Percentiles rank a stretch among this genome's conserved stretches.
phyloP scores from a whole-genome alignment of 169 alveolate genomes.

The Pseudocohnilembus persalinus region DNA sequence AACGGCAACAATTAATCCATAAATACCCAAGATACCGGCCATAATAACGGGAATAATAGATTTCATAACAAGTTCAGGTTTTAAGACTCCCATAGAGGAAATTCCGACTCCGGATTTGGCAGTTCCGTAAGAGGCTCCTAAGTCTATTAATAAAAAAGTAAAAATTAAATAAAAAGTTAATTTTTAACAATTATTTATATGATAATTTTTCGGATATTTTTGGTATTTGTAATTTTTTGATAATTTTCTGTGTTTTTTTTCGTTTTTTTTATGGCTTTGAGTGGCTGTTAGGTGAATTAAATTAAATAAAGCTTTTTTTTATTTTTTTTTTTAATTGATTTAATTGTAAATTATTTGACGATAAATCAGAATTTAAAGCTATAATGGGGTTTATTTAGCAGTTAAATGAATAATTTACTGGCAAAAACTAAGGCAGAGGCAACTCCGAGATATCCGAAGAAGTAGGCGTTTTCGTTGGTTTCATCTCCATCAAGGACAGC shows the following conservation, averaged over 20 bases:
- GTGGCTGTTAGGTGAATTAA: too few relatives aligned
- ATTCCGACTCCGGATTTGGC: conserved; percentile 99
- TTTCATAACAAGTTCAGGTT: conserved; percentile 99
- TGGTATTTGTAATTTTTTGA: too few relatives aligned
- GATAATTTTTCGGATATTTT: background rate
- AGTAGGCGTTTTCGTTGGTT: conserved; percentile 34
- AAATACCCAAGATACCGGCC: conserved; percentile 99
- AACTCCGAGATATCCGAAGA: conserved; percentile 99
- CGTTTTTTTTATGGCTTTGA: too few relatives aligned
- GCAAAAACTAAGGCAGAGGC: conserved; percentile 97
- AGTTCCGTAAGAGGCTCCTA: conserved; percentile 99
- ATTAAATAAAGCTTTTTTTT: too few relatives aligned
- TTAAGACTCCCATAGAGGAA: conserved; percentile 98
- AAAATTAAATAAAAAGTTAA: too few relatives aligned
- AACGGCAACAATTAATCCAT: conserved; percentile 96
- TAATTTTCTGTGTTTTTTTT: too few relatives aligned
- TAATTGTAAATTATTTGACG: too few relatives aligned
- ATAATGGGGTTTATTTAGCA: background rate
- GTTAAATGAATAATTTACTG: conserved; percentile 76
- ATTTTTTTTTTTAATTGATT: too few relatives aligned
- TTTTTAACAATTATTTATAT: too few relatives aligned
- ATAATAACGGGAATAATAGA: conserved; percentile 99
- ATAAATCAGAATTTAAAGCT: background rate
- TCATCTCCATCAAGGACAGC: background rate
- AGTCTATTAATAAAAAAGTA: conserved; percentile 54